Evolutionary conservation across 1,284 basidiomycete species (phyloP), one percentile per base, ranked within the genome.

Genomic region (Singerocomus inundabilis): DNA sequence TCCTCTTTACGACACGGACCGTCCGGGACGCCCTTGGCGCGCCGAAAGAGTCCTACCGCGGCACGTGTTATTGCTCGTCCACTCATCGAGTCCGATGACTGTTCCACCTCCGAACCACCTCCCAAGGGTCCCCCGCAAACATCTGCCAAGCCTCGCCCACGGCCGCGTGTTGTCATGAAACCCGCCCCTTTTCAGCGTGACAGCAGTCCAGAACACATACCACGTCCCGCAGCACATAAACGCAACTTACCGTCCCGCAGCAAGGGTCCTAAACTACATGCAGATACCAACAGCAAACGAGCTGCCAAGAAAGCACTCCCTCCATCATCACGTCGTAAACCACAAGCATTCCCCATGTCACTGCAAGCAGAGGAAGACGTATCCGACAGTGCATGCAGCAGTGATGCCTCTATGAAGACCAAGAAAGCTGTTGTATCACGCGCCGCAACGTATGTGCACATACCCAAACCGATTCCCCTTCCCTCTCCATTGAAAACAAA

Each of bases 311-410:
- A 59, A 37, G 34, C 41, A 26, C 0, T 2, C 4, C 25, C 49
- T 41, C 49, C 54, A 3, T 29, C 42, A 5, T 39, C 47, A 5
- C 57, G 57, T 34, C 52, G 54, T 7, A 53, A 54, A 49, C 62
- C 43, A 24, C 65, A 66, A 18, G 58, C 48, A 30, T 67, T 65
- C 24, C 63, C 56, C 6, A 54, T 68, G 55, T 48, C 52, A 4
- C 30, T 53, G 10, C 38, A 52, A 12, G 58, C 62, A 30, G 64
- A 68, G 35, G 59, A 63, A 33, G 61, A 63, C 3, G 9, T 54
- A 30, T 56, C 55, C 0, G 59, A 64, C 2, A n/a, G 46, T 15
- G 18, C 55, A n/a, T 4, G 44, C 34, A 54, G 46, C 12, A 37
- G 54, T 18, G 60, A 67, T 21, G 36, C 31, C 2, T 32, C 62